Percentiles rank a stretch among this genome's conserved stretches.
Conservation (phyloP, 768 basidiomycete genomes). For the Tylopilus felleus region DNA sequence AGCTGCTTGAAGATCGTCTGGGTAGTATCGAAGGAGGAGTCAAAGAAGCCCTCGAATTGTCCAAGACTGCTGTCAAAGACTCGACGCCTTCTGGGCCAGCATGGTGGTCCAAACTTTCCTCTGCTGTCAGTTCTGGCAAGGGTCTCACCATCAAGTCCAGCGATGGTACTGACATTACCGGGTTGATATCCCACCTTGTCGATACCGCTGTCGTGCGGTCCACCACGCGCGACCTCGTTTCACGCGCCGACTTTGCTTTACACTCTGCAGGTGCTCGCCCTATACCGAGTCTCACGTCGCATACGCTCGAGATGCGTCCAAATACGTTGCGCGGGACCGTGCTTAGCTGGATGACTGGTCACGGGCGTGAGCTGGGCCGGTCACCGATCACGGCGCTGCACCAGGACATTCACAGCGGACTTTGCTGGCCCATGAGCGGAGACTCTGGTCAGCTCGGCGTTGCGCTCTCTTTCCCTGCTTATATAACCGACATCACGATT, state of each 20-base stretch:
- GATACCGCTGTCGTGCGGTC: constrained; percentile 66
- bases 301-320: constrained; percentile 68
- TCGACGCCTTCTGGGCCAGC: constrained; percentile 40
- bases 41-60: constrained; percentile 68
- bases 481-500: constrained; percentile 66
- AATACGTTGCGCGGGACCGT: constrained; percentile 46
- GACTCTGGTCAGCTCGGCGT: constrained; percentile 80
- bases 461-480: constrained; percentile 58
- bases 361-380: constrained; percentile 63
- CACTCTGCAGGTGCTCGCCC: constrained; percentile 78
- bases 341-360: constrained; percentile 57
- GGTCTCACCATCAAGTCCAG: constrained; percentile 64
- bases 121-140: constrained; percentile 41
- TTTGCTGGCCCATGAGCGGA: constrained; percentile 93
- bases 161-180: constrained; percentile 71
- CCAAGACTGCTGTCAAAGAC: constrained; percentile 45
- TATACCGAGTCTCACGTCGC: constrained; percentile 79
- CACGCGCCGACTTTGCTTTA: constrained; percentile 80
- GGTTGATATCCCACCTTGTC: constrained; percentile 72
- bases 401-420: constrained; percentile 75
- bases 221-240: constrained; percentile 73
- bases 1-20: constrained; percentile 59
- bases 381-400: constrained; percentile 87
- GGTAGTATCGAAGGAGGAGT: constrained; percentile 59
- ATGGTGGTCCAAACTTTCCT: constrained; percentile 70